Base-by-base conservation (phyloP, 169 alveolate genomes). In the Plasmodium adleri region DNA sequence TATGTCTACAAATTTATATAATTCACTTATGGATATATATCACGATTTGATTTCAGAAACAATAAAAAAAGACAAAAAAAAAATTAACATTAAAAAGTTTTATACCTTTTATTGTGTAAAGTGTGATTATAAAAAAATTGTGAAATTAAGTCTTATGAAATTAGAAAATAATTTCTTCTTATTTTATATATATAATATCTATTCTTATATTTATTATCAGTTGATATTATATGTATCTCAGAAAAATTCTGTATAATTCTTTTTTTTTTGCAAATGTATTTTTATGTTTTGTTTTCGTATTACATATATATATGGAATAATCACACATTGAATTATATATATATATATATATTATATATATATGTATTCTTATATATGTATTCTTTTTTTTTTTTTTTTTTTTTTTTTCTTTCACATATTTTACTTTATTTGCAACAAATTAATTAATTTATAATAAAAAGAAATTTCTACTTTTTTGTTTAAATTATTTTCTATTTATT, bases 101-200 rank as follows among this genome's bases (percentile, higher is more conserved):
- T 83, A 83, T 62, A 54, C 91, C 45, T 54, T 68, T 68, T 68
- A 52, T 83, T 43, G 83, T 43, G 74, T 43, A 54, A 68, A 67
- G 32, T 68, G 72, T 72, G 83, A 80, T 80, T 80, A 80, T 54
- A 62, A 20, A 26, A 52, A 83, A 83, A 83, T 83, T n/a, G 83
- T 70, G 58, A 83, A 83, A 83, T 83, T 68, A 22, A 56, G 74
- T 17, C 59, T 54, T 70, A 83, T 83, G 91, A 83, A 68, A 26
- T 68, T 83, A 62, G 85, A 83, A 83, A 83, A 68, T 75, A 83
- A 83, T 72, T 43, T 68, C 47, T 74, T 74, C 3, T 58, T 68
- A 56, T 83, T 83, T 83, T 83, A 83, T 83, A 52, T 83, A 24
- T 83, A 83, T 83, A 54, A 83, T 28, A 83, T 58, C 43, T 83